These are phyloP conservation scores for Dalechampia spathulata DNA, from an alignment of 441 rosid species.

Conservation along the genomic window DNA sequence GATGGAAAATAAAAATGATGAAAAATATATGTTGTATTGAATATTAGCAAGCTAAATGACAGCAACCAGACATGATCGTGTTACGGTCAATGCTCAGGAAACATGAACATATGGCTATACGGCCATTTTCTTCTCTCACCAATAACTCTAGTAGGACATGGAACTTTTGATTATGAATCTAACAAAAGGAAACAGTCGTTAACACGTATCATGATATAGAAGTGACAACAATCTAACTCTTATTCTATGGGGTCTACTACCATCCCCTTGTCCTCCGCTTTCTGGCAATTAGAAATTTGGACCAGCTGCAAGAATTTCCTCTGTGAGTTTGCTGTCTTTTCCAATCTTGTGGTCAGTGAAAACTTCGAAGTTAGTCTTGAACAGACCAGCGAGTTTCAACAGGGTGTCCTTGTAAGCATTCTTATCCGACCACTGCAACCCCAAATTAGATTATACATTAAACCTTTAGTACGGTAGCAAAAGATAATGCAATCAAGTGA, in stretches of 20 bases:
- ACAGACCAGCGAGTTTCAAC: slow-evolving; percentile 44
- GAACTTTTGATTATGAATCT: neutral
- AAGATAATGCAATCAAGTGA: no score
- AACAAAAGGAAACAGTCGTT: neutral
- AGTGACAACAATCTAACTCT: neutral
- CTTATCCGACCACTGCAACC: slow-evolving; percentile 51
- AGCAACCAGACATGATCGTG: no score
- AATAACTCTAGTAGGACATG: neutral
- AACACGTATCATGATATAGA: neutral
- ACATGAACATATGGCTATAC: no score
- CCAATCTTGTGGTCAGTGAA: slow-evolving; percentile 44
- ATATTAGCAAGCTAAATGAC: no score
- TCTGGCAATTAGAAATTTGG: slow-evolving; percentile 19
- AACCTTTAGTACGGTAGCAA: no score
- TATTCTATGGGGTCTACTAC: neutral
- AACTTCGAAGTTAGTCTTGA: slow-evolving; percentile 37
- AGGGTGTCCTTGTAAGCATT: slow-evolving; percentile 39
- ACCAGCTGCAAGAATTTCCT: slow-evolving; percentile 46
- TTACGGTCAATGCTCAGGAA: no score
- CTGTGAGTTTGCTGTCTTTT: slow-evolving; percentile 28
- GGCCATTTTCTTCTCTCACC: no score
- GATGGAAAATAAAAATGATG: no score
- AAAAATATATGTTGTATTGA: no score
- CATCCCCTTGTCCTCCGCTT: neutral
- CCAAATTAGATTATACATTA: neutral